A percentile compares a stretch with the other conserved stretches of the same genome.
Conservation (phyloP, 2,329 filamentous ascomycete species). For the Microsporum canis region DNA sequence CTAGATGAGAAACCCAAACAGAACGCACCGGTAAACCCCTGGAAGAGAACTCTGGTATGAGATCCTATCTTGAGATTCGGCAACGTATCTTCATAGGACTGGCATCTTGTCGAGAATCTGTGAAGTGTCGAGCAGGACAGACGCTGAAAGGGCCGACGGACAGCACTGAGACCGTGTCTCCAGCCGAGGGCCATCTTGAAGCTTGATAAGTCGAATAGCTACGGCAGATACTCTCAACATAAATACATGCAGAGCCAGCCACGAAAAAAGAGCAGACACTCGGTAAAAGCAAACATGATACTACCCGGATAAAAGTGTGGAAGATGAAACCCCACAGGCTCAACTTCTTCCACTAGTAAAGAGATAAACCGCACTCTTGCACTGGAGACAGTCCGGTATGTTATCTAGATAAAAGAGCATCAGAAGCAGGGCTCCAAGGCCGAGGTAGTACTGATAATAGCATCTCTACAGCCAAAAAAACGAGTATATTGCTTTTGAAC, state of each 20-base stretch:
- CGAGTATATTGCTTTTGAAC: not conserved
- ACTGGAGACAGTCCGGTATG: too few relatives aligned
- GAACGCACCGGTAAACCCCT: conserved; percentile 53
- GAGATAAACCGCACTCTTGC: too few relatives aligned
- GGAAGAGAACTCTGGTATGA: conserved; percentile 57
- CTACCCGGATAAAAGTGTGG: not conserved
- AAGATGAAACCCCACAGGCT: not conserved
- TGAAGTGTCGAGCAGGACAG: too few relatives aligned
- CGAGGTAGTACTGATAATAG: too few relatives aligned
- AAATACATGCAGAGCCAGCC: not conserved
- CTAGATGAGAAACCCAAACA: not conserved
- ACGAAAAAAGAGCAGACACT: not conserved
- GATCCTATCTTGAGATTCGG: conserved; percentile 55
- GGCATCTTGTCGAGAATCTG: conserved; percentile 17
- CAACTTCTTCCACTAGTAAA: not conserved
- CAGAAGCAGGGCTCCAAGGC: too few relatives aligned
- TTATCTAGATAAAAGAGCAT: too few relatives aligned
- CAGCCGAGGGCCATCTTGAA: not conserved
- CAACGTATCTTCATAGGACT: conserved; percentile 49
- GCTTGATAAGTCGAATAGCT: too few relatives aligned
- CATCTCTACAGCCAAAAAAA: too few relatives aligned
- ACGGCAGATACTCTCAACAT: not conserved
- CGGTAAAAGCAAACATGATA: not conserved
- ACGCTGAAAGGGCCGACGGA: not conserved
- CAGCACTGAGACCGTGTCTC: not conserved